phyloP scores from a whole-genome alignment of 1,284 basidiomycete genomes.

The Phlebopus sp. region DNA sequence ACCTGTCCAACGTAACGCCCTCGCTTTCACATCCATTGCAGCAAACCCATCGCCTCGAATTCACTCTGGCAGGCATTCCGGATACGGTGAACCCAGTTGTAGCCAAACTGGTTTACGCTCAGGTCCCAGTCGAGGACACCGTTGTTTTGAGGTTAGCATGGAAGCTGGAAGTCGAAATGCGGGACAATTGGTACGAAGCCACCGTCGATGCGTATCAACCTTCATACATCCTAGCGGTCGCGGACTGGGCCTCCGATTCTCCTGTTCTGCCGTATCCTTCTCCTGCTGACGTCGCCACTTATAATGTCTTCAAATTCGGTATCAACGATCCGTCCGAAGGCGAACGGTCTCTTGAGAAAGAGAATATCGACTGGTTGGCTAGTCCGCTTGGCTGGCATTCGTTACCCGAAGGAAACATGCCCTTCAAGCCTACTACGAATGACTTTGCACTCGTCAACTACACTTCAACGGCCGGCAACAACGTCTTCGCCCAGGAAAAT shows the following conservation, averaged over 20 bases:
- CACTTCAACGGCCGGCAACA: conserved; percentile 80
- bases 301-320: conserved; percentile 74
- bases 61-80: too few relatives aligned
- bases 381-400: conserved; percentile 90
- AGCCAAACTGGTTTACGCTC: too few relatives aligned
- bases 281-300: conserved; percentile 42
- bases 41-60: too few relatives aligned
- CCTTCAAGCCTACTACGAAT: too few relatives aligned
- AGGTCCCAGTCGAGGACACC: too few relatives aligned
- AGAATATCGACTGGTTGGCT: conserved; percentile 45
- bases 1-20: too few relatives aligned
- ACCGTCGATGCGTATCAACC: conserved; percentile 62
- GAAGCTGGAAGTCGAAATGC: conserved; percentile 80
- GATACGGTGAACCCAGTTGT: too few relatives aligned
- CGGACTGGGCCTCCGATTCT: conserved; percentile 80
- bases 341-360: conserved; percentile 2
- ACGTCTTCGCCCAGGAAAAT: conserved; percentile 87
- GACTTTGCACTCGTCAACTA: too few relatives aligned
- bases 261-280: conserved; percentile 27
- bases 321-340: conserved; percentile 70
- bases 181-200: conserved; percentile 83
- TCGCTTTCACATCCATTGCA: too few relatives aligned
- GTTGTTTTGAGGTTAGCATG: not conserved
- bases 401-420: conserved; percentile 53
- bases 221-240: conserved; percentile 72